These are phyloP conservation scores for Aegilops umbellulata DNA, from an alignment of 176 grass and related monocot species.

Conservation along the genomic window DNA sequence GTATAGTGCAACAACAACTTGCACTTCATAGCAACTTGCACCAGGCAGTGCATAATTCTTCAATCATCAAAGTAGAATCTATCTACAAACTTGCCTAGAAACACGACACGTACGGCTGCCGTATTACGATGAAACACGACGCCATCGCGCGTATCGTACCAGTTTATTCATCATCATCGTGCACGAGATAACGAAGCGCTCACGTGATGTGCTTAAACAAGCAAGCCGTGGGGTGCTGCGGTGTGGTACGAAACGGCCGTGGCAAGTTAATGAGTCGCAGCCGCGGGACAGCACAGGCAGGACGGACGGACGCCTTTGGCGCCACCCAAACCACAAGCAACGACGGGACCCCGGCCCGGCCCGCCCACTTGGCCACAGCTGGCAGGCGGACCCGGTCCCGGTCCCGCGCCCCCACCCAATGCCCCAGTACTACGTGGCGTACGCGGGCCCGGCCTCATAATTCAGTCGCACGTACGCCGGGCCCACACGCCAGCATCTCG, in stretches of 20 bases:
- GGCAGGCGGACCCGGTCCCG: not conserved
- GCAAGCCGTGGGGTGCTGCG: not conserved
- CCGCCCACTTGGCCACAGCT: constrained; percentile 40
- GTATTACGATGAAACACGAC: not conserved
- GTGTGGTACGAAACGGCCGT: constrained; percentile 17
- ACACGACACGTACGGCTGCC: not conserved
- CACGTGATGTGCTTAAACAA: constrained; percentile 16
- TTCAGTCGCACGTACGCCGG: not conserved
- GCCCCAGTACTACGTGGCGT: not conserved
- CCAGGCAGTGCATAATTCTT: not conserved
- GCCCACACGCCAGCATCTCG: not conserved
- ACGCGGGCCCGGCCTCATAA: not conserved
- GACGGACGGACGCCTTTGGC: not conserved
- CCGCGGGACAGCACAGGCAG: not conserved
- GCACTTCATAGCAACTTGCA: not conserved
- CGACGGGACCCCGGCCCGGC: not conserved
- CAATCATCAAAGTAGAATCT: not conserved
- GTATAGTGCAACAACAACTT: not conserved
- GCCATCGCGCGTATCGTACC: not conserved
- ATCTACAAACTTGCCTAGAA: too few relatives aligned
- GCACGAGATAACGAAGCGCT: not conserved
- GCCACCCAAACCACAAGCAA: not conserved
- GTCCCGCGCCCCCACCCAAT: not conserved
- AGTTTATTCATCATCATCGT: not conserved
- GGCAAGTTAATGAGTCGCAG: not conserved